Evolutionary conservation across 768 basidiomycete species (phyloP), one percentile per base, ranked within the genome.

Genomic region (Boletus eberwhitei): DNA sequence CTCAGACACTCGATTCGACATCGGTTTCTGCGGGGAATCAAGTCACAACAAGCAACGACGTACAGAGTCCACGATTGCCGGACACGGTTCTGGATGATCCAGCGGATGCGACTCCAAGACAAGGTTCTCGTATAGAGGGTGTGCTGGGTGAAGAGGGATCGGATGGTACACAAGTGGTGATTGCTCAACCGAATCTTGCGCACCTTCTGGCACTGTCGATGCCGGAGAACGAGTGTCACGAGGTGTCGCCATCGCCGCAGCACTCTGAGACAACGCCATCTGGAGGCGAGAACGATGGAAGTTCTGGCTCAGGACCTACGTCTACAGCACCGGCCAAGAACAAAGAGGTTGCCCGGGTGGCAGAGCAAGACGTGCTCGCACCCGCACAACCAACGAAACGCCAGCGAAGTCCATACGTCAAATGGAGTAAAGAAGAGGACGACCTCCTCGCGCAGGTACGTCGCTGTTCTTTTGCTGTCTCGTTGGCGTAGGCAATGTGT

Each of bases 381-480:
- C 17, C 35, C 7, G 64, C 62, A 17, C 64, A 62, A 22, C 58
- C 71, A n/a, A 59, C 52, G 16, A 73, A 69, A 50, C 65, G 75
- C 45, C 69, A 68, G 40, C 63, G 74, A 32, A 76, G 72, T 52
- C 73, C 75, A 9, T 77, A 77, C 50, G 61, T 74, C 46, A 75
- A 75, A 46, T 75, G 75, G 74, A 76, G 66, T 22, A 75, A 71
- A 48, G 74, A 75, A 52, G 75, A 75, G 48, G 75, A 75, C 37
- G 74, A 75, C 21, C 62, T 75, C 2, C 63, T 77, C 17, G 65
- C 72, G 7, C 71, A 75, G 60, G 75, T 74, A 48, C 8, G 64
- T 52, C 24, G 4, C 48, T 36, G 4, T 40, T 35, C 2, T 3
- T 39, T 34, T 41, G 3, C 34, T 40, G 5, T 7, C 8, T 21